A percentile compares a stretch with the other conserved stretches of the same genome.
These are phyloP conservation scores for Aegilops sharonensis DNA, from an alignment of 176 grass and related monocot genomes.

Conservation along the genomic window DNA sequence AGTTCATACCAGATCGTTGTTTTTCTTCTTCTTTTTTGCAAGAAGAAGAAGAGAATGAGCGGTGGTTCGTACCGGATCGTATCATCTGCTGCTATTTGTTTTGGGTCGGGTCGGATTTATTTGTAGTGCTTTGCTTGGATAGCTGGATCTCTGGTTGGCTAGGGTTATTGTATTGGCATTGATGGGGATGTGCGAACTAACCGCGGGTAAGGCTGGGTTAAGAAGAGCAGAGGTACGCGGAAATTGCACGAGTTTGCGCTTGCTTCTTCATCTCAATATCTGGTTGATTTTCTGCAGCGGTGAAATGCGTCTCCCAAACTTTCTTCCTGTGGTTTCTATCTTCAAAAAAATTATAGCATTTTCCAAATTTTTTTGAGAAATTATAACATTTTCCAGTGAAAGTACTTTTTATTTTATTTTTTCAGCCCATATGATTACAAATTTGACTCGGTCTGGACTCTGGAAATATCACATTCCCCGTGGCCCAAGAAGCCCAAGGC, in stretches of 20 bases:
- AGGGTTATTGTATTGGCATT: background rate
- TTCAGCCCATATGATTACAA: too few species aligned
- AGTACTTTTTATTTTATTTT: too few species aligned
- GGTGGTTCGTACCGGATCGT: background rate
- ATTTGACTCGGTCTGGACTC: too few species aligned
- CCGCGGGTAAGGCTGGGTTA: background rate
- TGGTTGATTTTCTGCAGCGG: too few species aligned
- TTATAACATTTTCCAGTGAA: too few species aligned
- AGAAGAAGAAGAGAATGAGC: background rate
- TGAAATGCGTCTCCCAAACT: too few species aligned
- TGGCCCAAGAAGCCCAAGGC: background rate
- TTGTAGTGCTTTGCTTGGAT: background rate
- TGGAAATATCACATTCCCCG: too few species aligned
- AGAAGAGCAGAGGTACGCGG: background rate
- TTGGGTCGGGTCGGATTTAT: background rate
- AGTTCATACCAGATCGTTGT: slow-evolving; percentile 31
- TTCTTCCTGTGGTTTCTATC: too few species aligned
- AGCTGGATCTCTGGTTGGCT: background rate
- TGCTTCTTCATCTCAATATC: too few species aligned
- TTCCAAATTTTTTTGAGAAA: too few species aligned
- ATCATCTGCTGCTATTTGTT: background rate
- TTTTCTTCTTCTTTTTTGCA: background rate
- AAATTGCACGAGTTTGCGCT: background rate
- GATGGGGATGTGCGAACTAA: slow-evolving; percentile 33
- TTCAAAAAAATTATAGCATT: too few species aligned